These are phyloP conservation scores for Plasmodium knowlesi DNA, from an alignment of 169 alveolate species.

Conservation along the genomic window DNA sequence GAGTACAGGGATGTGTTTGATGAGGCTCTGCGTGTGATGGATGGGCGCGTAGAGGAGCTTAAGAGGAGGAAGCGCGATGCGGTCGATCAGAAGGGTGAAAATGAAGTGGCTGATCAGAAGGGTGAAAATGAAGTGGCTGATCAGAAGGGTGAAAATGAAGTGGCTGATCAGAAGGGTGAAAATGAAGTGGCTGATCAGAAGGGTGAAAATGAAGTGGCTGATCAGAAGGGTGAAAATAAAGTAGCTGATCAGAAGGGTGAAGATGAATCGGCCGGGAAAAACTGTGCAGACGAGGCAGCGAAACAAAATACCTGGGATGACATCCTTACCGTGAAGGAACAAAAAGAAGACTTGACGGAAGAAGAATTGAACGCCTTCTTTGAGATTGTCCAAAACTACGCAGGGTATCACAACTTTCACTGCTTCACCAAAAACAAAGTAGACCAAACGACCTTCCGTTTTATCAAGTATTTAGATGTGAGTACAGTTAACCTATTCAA, in stretches of 20 bases:
- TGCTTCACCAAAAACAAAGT: slow-evolving; percentile 81
- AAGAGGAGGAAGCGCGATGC: slow-evolving; percentile 2
- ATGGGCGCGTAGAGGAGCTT: slow-evolving; percentile 22
- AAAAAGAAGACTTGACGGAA: slow-evolving; percentile 74
- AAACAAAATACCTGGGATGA: neutral
- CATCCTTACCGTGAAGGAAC: slow-evolving; percentile 26
- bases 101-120: neutral
- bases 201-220: neutral
- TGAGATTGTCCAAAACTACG: slow-evolving; percentile 77
- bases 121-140: neutral
- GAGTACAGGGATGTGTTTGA: slow-evolving; percentile 34
- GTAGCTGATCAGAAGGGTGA: neutral
- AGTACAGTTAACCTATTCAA: slow-evolving; percentile 36
- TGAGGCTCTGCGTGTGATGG: slow-evolving; percentile 22
- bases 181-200: neutral
- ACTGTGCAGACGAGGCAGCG: neutral
- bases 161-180: neutral
- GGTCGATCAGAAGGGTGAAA: neutral
- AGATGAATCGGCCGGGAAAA: neutral
- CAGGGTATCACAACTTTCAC: slow-evolving; percentile 87
- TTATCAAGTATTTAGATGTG: slow-evolving; percentile 81
- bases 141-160: neutral
- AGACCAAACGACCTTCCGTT: slow-evolving; percentile 83
- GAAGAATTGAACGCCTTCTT: slow-evolving; percentile 77
- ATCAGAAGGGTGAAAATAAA: neutral